Base-by-base conservation (phyloP, 1,284 basidiomycete genomes). In the Heterobasidion irregulare region DNA sequence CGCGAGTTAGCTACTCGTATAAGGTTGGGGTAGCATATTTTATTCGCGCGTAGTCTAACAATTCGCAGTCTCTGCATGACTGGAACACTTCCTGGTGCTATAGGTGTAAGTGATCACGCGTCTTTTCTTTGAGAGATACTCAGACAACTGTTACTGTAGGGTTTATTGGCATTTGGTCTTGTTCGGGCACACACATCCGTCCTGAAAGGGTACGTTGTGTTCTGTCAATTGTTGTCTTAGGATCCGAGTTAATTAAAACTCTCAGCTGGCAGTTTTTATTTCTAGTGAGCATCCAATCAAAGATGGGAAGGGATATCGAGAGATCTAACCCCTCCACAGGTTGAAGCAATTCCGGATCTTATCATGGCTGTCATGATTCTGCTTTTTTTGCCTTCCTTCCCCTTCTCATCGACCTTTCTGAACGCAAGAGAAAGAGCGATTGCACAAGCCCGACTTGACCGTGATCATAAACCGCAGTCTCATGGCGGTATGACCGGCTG, bases 401-500 rank as follows among this genome's bases (percentile, higher is more conserved):
- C 71, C 6, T 73, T 72, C 63, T 61, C 68, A 2, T 63, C 68
- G 15, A 62, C 65, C 0, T 73, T 73, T 62, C 61, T 73, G 36
- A 68, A 66, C 68, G 63, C 73, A 1, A 72, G 78, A 33, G 75
- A 82, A 61, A 68, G 72, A 34, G 75, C 79, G 6, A 81, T 82
- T 52, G 78, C 79, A 1, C 78, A 80, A 64, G 78, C 78, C 19
- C 72, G 79, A 7, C 61, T 82, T 16, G 75, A 79, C 56, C 66
- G 72, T 10, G 78, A 80, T 60, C 79, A 82, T 54, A 78, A 72
- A 58, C 79, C 79, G 7, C 74, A 75, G 53, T 79, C 77, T 2
- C 79, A 80, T 60, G 78, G 79, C 34, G 79, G 79, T 16, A 77
- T 79, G 77, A 73, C 66, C 16, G 78, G 78, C 34, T 78, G 75